Evolutionary conservation across 2,329 filamentous ascomycete genomes (phyloP).

Genomic region (Fusarium tjaetaba): DNA sequence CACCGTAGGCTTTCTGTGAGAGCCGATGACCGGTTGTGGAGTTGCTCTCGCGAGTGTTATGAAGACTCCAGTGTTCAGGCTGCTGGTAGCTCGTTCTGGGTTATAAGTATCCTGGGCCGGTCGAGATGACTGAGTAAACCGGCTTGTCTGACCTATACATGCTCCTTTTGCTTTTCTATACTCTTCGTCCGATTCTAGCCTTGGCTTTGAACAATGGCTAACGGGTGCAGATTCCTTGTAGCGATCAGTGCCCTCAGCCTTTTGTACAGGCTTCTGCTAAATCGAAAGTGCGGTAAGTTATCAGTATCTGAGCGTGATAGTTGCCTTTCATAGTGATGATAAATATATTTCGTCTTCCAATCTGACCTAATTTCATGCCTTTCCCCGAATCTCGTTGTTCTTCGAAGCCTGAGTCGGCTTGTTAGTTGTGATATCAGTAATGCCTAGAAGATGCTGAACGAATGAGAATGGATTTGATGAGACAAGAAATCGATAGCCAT

Average conservation of each 20-base stretch:
- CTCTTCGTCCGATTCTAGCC: not conserved
- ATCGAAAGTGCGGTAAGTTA: not conserved
- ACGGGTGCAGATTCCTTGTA: conserved; percentile 9
- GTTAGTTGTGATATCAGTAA: not conserved
- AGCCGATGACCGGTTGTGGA: conserved; percentile 79
- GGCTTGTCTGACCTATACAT: conserved; percentile 65
- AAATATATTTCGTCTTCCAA: not conserved
- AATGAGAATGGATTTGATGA: not conserved
- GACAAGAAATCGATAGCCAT: not conserved
- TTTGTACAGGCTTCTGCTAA: not conserved
- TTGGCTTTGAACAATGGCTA: conserved; percentile 13
- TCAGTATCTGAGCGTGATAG: too few relatives aligned
- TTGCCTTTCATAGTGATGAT: not conserved
- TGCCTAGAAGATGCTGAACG: not conserved
- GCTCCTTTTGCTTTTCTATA: conserved; percentile 5
- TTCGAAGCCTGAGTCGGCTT: not conserved
- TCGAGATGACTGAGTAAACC: conserved; percentile 72
- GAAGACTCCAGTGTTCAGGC: conserved; percentile 65
- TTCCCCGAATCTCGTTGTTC: not conserved
- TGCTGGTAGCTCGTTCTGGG: conserved; percentile 66
- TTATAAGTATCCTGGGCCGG: conserved; percentile 60
- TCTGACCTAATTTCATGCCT: not conserved
- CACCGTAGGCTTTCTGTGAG: conserved; percentile 64
- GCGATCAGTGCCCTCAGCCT: not conserved
- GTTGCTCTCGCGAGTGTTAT: conserved; percentile 66